Base-by-base conservation (phyloP, 768 basidiomycete genomes). In the Strobilomyces echinocephalus region DNA sequence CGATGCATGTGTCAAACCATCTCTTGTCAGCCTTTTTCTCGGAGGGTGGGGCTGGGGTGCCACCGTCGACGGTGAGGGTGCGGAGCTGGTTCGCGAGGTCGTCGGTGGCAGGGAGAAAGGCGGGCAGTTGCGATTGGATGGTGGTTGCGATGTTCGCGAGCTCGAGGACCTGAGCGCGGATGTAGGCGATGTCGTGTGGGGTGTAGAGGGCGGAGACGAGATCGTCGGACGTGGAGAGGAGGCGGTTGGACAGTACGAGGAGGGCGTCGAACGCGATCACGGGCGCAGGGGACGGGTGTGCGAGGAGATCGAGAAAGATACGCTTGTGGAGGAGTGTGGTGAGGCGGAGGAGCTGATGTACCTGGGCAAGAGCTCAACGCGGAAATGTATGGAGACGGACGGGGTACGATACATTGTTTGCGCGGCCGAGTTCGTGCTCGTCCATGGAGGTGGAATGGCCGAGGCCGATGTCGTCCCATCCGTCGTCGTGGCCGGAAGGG, bases 1-100 rank as follows among this genome's bases (percentile, higher is more conserved):
- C 72, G 59, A 87, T 80, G 63, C 86, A 88, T 11, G 76, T 75
- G 44, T 76, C 73, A 61, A 85, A 85, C 85, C 88, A 88, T 61
- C 75, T 81, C 50, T 67, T 68, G 16, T 72, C 65, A 28, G 77
- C 74, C 51, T 67, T 73, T 49, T 60, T 65, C 48, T 69, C 69
- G 41, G 56, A 44, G 10, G 44, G 18, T 4, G 50, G 33, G n/a
- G 54, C 1, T 16, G 28, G 10, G n/a, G 20, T 28, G 20, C 1
- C 18, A 35, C 47, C 36, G 15, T 54, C 48, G 49, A 73, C 20
- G 39, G 21, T 60, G 50, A 74, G 50, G 20, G 54, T 36, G 15
- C 53, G 53, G 42, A 75, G 51, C 34, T 60, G 60, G 18, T 58
- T 40, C 34, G 61, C 50, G 18, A 76, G 63, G 0, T 60, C 57